phyloP scores from a whole-genome alignment of 2,329 filamentous ascomycete species.

The Pezizomycotina sp. region DNA sequence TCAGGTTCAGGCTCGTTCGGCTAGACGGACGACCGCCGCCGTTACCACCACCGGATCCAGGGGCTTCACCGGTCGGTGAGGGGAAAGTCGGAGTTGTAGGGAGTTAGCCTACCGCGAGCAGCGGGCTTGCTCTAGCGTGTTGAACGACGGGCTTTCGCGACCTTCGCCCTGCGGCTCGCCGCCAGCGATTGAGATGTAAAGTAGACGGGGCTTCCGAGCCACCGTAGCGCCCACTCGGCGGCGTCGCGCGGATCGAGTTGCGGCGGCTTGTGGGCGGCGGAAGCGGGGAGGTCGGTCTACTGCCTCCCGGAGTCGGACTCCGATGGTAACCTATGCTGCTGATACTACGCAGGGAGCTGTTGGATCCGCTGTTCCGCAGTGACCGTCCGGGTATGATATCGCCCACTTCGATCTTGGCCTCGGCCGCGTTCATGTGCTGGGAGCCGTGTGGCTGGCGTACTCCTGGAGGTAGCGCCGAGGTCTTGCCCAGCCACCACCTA shows the following conservation, averaged over 20 bases:
- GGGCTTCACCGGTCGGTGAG: no score
- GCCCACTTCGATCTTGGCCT: constrained; percentile 14
- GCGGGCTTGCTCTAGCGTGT: no score
- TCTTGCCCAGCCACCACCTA: constrained; percentile 96
- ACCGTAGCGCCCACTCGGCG: neutral
- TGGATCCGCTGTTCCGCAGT: constrained; percentile 12
- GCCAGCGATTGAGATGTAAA: neutral
- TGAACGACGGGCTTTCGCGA: no score
- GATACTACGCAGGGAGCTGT: constrained; percentile 17
- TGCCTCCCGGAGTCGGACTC: constrained; percentile 20
- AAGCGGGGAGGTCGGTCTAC: constrained; percentile 22
- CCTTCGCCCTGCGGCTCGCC: neutral
- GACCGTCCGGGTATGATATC: constrained; percentile 14
- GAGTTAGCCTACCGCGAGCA: no score
- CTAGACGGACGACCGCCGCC: no score
- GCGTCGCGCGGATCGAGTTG: constrained; percentile 1
- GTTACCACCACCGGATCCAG: no score
- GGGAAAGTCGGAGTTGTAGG: no score
- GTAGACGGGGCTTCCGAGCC: neutral
- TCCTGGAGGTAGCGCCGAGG: constrained; percentile 86
- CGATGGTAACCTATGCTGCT: constrained; percentile 34
- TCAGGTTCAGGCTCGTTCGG: no score
- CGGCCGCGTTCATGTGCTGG: constrained; percentile 29
- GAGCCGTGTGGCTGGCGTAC: constrained; percentile 85
- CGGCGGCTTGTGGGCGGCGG: constrained; percentile 7